Evolutionary conservation across 352 stramenopile genomes (phyloP), one percentile per base, ranked within the genome.

Genomic region (Phytophthora fragariae): DNA sequence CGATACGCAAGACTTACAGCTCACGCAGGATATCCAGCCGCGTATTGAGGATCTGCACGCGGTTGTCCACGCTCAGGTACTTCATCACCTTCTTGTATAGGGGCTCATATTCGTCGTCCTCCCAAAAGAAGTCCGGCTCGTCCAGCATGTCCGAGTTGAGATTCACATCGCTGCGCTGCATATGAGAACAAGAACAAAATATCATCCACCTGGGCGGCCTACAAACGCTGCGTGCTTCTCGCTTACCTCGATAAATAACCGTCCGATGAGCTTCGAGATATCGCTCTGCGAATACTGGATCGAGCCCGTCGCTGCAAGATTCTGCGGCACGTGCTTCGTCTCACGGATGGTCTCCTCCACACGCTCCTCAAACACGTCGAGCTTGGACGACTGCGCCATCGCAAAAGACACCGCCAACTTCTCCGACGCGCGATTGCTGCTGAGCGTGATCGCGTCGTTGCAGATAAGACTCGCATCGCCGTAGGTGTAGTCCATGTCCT

Each of bases 81-180:
- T 95, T 92, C 75, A 93, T 91, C 64, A 98, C 84, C 62, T 93
- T 93, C 69, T 95, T 86, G 81, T 98, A 98, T 57, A 96, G 65
- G 6, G 94, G 94, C 73, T 98, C 92, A 68, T 96, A 98, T 65
- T 96, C 79, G 70, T 98, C 92, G 50, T 97, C 86, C 70, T 98
- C 93, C 95, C 95, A 98, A 75, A 98, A 98, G 57, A 97, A 98
- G 57, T 98, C 94, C 1, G 95, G 95, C 41, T 97, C 97, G 68
- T 98, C 93, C 35, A 99, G 84, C 75, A 99, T 97, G 59, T 98
- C 94, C 46, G 90, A 98, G 66, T 98, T 97, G 27, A 98, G 71
- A 65, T 99, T 98, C 47, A 99, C 90, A 59, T 98, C 91, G 62
- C 92, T 98, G 33, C 92, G 87, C 85, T 97, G 65, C 47, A 54